Evolutionary conservation across 2,329 filamentous ascomycete genomes (phyloP).

Genomic region (Bertia moriformis): DNA sequence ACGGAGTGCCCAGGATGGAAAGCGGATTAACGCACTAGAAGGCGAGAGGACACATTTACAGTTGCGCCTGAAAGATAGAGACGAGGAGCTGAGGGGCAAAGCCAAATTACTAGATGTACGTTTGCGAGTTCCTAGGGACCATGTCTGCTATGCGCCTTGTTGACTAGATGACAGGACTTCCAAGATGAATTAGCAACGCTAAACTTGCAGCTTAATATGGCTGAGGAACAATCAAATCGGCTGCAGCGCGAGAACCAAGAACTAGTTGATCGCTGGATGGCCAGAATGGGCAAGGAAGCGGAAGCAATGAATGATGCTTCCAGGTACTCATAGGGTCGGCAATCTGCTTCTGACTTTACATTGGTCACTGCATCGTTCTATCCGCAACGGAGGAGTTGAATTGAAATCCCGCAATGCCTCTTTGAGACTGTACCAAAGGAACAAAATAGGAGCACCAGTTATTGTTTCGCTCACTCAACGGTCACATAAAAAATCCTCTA

Average conservation of each 20-base stretch:
- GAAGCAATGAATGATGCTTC: conserved; percentile 64
- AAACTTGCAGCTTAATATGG: conserved; percentile 75
- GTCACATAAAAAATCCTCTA: too few relatives aligned
- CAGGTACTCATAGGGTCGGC: conserved; percentile 19
- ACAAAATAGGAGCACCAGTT: too few relatives aligned
- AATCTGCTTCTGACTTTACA: background rate
- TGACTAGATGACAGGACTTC: conserved; percentile 38
- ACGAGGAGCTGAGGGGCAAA: conserved; percentile 45
- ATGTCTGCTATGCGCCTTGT: background rate
- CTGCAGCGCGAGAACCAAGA: conserved; percentile 75
- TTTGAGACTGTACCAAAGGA: too few relatives aligned
- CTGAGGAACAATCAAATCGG: conserved; percentile 60
- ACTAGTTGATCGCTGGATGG: conserved; percentile 83
- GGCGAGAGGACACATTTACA: conserved; percentile 29
- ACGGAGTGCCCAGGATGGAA: conserved; percentile 23
- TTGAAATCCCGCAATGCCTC: too few relatives aligned
- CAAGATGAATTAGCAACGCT: conserved; percentile 87
- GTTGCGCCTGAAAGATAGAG: conserved; percentile 36
- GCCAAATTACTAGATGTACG: conserved; percentile 37
- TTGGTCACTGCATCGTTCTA: background rate
- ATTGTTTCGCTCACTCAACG: too few relatives aligned
- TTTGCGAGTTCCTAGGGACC: too few relatives aligned
- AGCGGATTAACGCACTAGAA: conserved; percentile 30
- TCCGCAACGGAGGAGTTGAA: too few relatives aligned
- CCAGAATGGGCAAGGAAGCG: conserved; percentile 70